A percentile compares a stretch with the other conserved stretches of the same genome.
Conservation (phyloP, 2,329 filamentous ascomycete species). For the Fusarium concolor region DNA sequence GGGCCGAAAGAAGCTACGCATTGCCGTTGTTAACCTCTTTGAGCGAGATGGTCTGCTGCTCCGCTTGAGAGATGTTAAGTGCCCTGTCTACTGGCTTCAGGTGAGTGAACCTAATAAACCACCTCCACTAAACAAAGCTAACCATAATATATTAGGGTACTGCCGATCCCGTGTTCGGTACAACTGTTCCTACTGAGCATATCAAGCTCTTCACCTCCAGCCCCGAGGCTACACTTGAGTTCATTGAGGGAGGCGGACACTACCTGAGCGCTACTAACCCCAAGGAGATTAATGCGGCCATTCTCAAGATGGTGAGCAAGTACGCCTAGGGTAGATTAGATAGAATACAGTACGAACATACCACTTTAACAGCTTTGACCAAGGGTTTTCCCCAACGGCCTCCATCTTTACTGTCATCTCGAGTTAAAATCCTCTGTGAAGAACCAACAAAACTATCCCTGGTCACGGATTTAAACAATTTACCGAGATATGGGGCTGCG, state of each 20-base stretch:
- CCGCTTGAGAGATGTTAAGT: slow-evolving; percentile 60
- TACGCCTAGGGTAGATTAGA: slow-evolving; percentile 51
- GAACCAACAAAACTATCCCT: slow-evolving; percentile 1
- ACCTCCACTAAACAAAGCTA: not conserved
- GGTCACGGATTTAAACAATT: not conserved
- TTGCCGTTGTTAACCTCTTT: slow-evolving; percentile 58
- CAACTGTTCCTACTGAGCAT: slow-evolving; percentile 57
- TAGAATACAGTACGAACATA: not conserved
- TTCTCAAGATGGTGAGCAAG: slow-evolving; percentile 57
- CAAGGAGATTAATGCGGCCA: slow-evolving; percentile 57
- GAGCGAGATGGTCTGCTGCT: slow-evolving; percentile 61
- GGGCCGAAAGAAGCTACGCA: slow-evolving; percentile 60
- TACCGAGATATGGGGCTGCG: slow-evolving; percentile 1
- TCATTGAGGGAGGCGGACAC: slow-evolving; percentile 60
- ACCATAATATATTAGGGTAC: slow-evolving; percentile 54
- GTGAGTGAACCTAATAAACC: slow-evolving; percentile 47
- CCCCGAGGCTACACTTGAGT: slow-evolving; percentile 56
- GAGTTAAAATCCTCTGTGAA: not conserved
- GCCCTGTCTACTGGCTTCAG: slow-evolving; percentile 65
- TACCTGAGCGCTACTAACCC: slow-evolving; percentile 63
- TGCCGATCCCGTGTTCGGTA: slow-evolving; percentile 58
- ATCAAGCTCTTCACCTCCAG: slow-evolving; percentile 63
- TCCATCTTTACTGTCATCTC: not conserved
- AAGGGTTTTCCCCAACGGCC: not conserved
- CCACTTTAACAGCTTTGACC: not conserved